Evolutionary conservation across 495 filamentous ascomycete species (phyloP).

Genomic region (Barbatosphaeria neglecta): DNA sequence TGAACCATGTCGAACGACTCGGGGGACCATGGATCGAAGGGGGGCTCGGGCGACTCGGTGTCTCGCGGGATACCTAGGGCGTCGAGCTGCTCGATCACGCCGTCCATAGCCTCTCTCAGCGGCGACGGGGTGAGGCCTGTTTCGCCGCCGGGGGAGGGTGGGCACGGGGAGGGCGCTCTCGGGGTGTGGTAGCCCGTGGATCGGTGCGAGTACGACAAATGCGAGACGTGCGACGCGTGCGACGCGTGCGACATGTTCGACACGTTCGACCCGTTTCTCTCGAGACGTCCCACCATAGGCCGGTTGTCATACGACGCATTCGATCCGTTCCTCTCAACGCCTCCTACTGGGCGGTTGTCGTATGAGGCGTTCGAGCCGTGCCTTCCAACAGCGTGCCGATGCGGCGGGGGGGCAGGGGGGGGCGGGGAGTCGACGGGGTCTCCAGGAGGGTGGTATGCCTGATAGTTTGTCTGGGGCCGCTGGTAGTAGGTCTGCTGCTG

Average conservation of each 20-base stretch:
- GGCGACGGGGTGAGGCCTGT: conserved; percentile 87
- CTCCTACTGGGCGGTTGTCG: conserved; percentile 2
- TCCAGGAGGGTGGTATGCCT: not conserved
- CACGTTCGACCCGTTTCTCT: conserved; percentile 9
- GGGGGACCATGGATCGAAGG: conserved; percentile 78
- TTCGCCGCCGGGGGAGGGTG: conserved; percentile 47
- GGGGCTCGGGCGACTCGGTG: conserved; percentile 38
- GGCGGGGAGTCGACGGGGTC: conserved; percentile 27
- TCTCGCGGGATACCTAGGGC: conserved; percentile 63
- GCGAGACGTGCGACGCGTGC: too few species aligned
- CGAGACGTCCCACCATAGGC: conserved; percentile 1
- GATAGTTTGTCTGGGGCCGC: not conserved
- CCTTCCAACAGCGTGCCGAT: conserved; percentile 24
- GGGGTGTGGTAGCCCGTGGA: conserved; percentile 38
- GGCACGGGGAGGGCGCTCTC: conserved; percentile 38
- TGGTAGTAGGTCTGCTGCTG: conserved; percentile 18
- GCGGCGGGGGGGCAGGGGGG: conserved; percentile 43
- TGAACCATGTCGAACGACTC: conserved; percentile 66
- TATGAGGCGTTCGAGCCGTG: conserved; percentile 18
- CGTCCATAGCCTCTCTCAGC: conserved; percentile 88
- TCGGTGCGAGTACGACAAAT: conserved; percentile 22
- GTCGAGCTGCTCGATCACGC: conserved; percentile 91
- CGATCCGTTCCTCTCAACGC: conserved; percentile 4
- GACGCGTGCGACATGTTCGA: too few species aligned
- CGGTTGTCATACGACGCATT: conserved; percentile 10